Conservation (phyloP, 306 rosid species). For the Lathyrus oleraceus region DNA sequence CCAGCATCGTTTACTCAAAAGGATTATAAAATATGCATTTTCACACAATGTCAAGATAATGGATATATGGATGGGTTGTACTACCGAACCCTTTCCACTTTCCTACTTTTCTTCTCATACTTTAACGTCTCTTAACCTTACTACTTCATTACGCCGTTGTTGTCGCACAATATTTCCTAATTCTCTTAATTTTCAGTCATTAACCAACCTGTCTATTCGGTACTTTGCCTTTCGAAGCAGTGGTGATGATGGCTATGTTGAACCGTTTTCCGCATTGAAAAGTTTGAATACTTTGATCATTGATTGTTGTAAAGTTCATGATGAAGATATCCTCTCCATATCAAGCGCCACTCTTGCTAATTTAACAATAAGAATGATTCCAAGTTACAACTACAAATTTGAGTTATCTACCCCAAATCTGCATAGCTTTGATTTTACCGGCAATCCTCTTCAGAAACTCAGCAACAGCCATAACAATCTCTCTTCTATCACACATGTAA, state of each 20-base stretch:
- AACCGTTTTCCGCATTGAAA: neutral
- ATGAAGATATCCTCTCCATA: neutral
- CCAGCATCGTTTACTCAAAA: neutral
- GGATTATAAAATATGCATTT: neutral
- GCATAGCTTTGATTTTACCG: neutral
- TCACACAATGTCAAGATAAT: neutral
- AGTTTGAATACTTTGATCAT: neutral
- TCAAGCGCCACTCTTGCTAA: too few species aligned
- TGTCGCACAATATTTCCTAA: neutral
- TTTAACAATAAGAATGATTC: too few species aligned
- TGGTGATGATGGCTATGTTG: neutral
- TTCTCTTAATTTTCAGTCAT: neutral
- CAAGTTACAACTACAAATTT: too few species aligned
- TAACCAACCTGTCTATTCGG: neutral
- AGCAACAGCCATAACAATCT: neutral
- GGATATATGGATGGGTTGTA: neutral
- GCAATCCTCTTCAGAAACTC: neutral
- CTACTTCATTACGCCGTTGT: too few species aligned
- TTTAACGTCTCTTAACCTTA: neutral
- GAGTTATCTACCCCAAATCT: neutral
- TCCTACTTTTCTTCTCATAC: neutral
- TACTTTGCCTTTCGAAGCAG: neutral
- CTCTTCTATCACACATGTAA: neutral
- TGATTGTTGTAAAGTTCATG: neutral
- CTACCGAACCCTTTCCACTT: neutral